Evolutionary conservation across 139 green algal genomes (phyloP).

Genomic region (Trebouxia sp.): DNA sequence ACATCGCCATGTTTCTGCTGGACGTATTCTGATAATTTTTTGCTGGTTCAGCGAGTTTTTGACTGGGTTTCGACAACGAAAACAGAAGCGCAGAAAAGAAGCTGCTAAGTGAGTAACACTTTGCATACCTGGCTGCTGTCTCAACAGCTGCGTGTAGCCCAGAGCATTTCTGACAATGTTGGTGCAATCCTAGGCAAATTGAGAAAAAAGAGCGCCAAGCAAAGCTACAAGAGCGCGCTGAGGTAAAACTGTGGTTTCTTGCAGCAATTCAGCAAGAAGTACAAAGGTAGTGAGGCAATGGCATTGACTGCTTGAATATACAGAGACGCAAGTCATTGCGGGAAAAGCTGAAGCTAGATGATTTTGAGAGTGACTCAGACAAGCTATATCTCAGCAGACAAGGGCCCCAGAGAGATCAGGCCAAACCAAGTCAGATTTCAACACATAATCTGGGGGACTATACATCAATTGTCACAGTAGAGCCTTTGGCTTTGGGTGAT

Average conservation of each 20-base stretch:
- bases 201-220: conserved; percentile 31
- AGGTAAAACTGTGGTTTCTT: neutral
- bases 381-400: neutral
- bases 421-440: neutral
- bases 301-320: neutral
- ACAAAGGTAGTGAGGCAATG: neutral
- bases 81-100: conserved; percentile 31
- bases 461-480: neutral
- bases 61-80: conserved; percentile 31
- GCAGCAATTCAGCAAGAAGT: neutral
- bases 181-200: conserved; percentile 20
- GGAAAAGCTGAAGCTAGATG: conserved; percentile 26
- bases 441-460: neutral
- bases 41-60: conserved; percentile 21
- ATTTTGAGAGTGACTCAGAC: conserved; percentile 19
- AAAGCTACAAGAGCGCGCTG: conserved; percentile 28
- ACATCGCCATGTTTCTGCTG: neutral
- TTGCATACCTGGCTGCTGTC: neutral
- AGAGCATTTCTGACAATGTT: neutral
- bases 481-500: neutral
- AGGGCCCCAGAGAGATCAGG: neutral
- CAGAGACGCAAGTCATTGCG: conserved; percentile 11
- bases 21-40: neutral
- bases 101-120: neutral
- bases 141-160: neutral